Base-by-base conservation (phyloP, 352 stramenopile species). In the Blastocystis sp. region DNA sequence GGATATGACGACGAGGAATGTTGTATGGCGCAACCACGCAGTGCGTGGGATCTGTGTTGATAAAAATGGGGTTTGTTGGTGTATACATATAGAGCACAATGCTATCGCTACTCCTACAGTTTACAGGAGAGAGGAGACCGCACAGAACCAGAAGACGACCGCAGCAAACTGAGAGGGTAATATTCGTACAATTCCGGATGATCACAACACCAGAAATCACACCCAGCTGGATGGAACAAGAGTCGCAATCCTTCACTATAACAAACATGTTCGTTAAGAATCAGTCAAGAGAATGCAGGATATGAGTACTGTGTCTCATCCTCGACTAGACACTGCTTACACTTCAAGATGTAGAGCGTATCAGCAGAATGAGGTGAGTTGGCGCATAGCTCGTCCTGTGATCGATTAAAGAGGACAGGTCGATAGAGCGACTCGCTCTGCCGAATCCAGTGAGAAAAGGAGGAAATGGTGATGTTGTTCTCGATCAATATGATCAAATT, bases 111-210 rank as follows among this genome's bases (percentile, higher is more conserved):
- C 20, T 37, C 11, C 70, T 81, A 79, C 6, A 9, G n/a, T 30
- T 81, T n/a, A 56, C 4, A 1, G 11, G 45, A 3, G 39, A 65
- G 8, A 16, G 1, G 24, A 18, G 16, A 18, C 1, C 9, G 11
- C 1, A 81, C 70, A 37, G 8, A 34, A 81, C 26, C 6, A 81
- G 8, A n/a, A 81, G 26, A n/a, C 47, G 37, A n/a, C 34, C 50
- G 54, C 70, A 81, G 70, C 70, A 81, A 3, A 81, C 30, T 7
- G 70, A 81, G 70, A 81, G 70, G 8, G 70, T 63, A 7, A 81
- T n/a, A 30, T 56, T 20, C 4, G 20, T n/a, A 37, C 70, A 81
- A 39, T 81, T 2, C 7, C 34, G 70, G 26, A 81, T 7, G 2
- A 81, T 7, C 18, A 81, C 70, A 18, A 81, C 45, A 30, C 24